These are phyloP conservation scores for Primulina huaijiensis DNA, from an alignment of 257 asterid genomes.

Conservation along the genomic window DNA sequence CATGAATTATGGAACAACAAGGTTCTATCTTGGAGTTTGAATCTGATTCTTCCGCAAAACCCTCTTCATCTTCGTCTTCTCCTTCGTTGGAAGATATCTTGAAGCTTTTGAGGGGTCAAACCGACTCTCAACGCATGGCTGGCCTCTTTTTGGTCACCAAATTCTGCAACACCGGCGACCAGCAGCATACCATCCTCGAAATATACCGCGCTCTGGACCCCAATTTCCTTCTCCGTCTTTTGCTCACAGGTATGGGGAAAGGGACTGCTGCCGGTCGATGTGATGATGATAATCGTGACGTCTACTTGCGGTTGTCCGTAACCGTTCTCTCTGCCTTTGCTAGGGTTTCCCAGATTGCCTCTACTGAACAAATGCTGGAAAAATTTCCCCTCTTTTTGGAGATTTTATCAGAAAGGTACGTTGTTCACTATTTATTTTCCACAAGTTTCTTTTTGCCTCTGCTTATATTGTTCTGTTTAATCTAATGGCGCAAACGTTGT, in stretches of 20 bases:
- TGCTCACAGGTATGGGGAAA: slow-evolving; percentile 66
- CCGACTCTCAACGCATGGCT: slow-evolving; percentile 78
- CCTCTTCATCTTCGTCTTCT: slow-evolving; percentile 24
- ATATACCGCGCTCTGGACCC: slow-evolving; percentile 66
- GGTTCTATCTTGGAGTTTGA: not conserved
- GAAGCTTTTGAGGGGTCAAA: slow-evolving; percentile 60
- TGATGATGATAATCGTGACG: slow-evolving; percentile 39
- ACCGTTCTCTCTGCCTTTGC: slow-evolving; percentile 67
- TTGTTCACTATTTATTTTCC: too few relatives aligned
- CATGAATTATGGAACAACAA: not conserved
- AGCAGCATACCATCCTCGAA: slow-evolving; percentile 50
- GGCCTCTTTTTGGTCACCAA: slow-evolving; percentile 78
- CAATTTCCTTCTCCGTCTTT: slow-evolving; percentile 71
- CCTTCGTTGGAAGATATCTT: slow-evolving; percentile 55
- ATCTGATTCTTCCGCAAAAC: slow-evolving; percentile 14
- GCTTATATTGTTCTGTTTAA: not conserved
- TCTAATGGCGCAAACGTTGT: not conserved
- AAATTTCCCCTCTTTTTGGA: slow-evolving; percentile 57
- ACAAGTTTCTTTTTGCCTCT: too few relatives aligned
- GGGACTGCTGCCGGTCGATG: slow-evolving; percentile 36
- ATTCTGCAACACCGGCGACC: slow-evolving; percentile 55
- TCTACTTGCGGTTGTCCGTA: slow-evolving; percentile 69
- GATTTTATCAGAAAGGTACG: slow-evolving; percentile 45
- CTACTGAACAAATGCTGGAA: slow-evolving; percentile 57
- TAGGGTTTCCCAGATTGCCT: slow-evolving; percentile 69